Percentiles rank a stretch among this genome's conserved stretches.
phyloP scores from a whole-genome alignment of 257 asterid genomes.

The Thymus mandschuricus region DNA sequence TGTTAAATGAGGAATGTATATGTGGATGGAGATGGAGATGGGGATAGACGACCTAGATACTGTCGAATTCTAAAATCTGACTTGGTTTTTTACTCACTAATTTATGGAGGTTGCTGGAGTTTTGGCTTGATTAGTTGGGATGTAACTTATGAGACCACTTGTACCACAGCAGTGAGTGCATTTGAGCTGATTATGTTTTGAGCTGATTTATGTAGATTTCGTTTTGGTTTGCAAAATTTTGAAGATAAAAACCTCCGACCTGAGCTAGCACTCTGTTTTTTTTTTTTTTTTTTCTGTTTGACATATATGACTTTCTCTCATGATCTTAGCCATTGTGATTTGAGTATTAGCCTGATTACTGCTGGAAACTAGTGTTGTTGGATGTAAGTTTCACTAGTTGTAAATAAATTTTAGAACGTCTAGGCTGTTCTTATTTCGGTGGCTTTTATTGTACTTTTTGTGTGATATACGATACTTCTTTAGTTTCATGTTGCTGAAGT shows the following conservation, averaged over 20 bases:
- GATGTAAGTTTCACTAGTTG: conserved; percentile 10
- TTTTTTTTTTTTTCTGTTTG: conserved; percentile 12
- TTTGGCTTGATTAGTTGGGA: conserved; percentile 26
- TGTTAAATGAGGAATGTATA: conserved; percentile 12
- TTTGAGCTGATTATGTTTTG: conserved; percentile 18
- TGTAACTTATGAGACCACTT: background rate
- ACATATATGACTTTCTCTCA: background rate
- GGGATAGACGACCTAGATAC: background rate
- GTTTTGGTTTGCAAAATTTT: too few relatives aligned
- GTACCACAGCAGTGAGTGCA: conserved; percentile 17
- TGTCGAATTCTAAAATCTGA: background rate
- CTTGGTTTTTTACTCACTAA: conserved; percentile 8
- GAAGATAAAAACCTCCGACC: background rate
- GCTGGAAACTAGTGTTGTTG: background rate
- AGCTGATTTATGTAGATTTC: background rate
- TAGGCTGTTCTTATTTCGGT: conserved; percentile 11
- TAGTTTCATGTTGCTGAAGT: conserved; percentile 13
- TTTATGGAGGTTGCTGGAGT: conserved; percentile 11
- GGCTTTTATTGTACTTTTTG: conserved; percentile 18
- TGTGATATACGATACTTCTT: background rate
- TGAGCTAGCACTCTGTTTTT: background rate
- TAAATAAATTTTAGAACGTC: background rate
- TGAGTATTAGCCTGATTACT: conserved; percentile 8
- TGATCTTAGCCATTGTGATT: background rate
- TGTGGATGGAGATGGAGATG: background rate